Conservation (phyloP, 2,329 filamentous ascomycete genomes). For the Trichoderma sp. region DNA sequence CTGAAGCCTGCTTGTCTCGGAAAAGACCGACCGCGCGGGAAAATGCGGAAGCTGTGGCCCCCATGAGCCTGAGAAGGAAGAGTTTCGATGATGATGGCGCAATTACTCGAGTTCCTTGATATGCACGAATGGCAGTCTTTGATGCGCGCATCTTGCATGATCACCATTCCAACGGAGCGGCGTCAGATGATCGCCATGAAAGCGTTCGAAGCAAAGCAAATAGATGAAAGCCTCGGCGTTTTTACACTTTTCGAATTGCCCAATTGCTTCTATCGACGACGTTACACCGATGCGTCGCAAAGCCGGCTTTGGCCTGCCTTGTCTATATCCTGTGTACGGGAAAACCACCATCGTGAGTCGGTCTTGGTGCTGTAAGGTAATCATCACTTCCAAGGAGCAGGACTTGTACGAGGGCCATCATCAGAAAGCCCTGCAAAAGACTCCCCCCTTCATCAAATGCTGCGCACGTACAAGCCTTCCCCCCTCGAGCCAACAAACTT, state of each 20-base stretch:
- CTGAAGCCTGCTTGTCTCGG: constrained; percentile 4
- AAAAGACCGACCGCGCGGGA: background rate
- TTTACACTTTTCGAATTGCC: background rate
- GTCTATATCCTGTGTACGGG: too few relatives aligned
- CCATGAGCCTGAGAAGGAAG: background rate
- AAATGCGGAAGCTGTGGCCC: background rate
- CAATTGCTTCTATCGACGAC: background rate
- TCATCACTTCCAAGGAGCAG: background rate
- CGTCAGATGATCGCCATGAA: too few relatives aligned
- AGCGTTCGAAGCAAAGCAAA: background rate
- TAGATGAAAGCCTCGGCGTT: background rate
- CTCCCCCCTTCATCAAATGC: background rate
- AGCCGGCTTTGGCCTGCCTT: background rate
- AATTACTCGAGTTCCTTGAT: background rate
- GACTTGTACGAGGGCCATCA: background rate
- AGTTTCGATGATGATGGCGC: too few relatives aligned
- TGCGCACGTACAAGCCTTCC: background rate
- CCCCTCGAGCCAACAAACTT: background rate
- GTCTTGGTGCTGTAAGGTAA: background rate
- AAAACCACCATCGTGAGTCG: background rate
- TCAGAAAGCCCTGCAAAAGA: background rate
- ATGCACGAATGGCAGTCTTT: background rate
- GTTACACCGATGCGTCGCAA: background rate
- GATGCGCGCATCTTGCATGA: constrained; percentile 10
- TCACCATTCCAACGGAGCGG: background rate